phyloP scores from a whole-genome alignment of 1,284 basidiomycete genomes.

The Apiotrichum veenhuisii region DNA sequence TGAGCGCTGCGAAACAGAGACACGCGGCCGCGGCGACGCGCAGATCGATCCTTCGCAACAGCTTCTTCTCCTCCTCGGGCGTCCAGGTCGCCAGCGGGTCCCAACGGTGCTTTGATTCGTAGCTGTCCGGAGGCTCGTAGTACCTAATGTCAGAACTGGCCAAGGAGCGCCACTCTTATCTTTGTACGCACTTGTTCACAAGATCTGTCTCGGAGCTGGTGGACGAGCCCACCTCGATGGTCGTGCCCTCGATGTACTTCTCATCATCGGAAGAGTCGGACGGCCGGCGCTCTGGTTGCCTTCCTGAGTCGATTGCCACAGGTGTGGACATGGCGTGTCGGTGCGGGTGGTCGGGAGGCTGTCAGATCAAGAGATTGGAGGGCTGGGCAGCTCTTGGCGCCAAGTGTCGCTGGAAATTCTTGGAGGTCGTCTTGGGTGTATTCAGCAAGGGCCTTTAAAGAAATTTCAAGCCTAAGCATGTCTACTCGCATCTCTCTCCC shows the following conservation, averaged over 20 bases:
- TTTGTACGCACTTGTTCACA: background rate
- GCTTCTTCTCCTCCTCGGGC: slow-evolving; percentile 33
- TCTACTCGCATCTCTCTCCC: too few relatives aligned
- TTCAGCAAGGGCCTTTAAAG: too few relatives aligned
- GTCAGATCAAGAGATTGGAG: too few relatives aligned
- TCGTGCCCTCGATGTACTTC: background rate
- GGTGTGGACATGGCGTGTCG: background rate
- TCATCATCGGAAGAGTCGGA: background rate
- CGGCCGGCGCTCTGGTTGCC: background rate
- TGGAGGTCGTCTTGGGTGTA: too few relatives aligned
- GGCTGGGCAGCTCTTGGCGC: too few relatives aligned
- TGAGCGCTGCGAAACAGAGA: slow-evolving; percentile 36
- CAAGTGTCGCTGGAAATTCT: too few relatives aligned
- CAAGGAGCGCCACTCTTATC: too few relatives aligned
- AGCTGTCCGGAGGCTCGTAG: slow-evolving; percentile 32
- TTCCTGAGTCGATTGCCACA: background rate
- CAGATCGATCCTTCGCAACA: slow-evolving; percentile 28
- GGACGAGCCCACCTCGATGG: background rate
- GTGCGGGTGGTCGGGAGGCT: background rate
- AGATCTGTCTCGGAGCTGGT: background rate
- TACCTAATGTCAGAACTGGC: slow-evolving; percentile 5
- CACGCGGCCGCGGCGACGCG: slow-evolving; percentile 26
- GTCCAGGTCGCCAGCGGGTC: slow-evolving; percentile 46
- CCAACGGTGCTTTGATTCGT: slow-evolving; percentile 40
- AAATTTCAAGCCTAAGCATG: too few relatives aligned